Evolutionary conservation across 2,329 filamentous ascomycete genomes (phyloP).

Genomic region (Epichloe sibirici): DNA sequence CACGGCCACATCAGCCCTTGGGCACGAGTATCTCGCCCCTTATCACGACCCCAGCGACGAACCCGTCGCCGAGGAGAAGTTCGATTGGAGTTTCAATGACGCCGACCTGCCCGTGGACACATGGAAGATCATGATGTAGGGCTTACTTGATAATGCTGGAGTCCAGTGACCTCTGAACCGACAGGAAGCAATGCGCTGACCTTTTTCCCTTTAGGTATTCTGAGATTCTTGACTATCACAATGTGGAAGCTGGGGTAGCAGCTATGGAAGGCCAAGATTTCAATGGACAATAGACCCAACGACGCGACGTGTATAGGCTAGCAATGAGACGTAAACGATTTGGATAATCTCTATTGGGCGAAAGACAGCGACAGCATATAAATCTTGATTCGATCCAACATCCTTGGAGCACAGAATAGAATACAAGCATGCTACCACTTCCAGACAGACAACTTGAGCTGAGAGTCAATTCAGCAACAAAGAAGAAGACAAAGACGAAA

Average conservation of each 20-base stretch:
- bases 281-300: slow-evolving; percentile 20
- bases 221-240: slow-evolving; percentile 97
- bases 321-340: slow-evolving; percentile 4
- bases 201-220: slow-evolving; percentile 66
- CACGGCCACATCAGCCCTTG: slow-evolving; percentile 72
- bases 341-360: slow-evolving; percentile 2
- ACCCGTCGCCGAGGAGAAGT: slow-evolving; percentile 90
- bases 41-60: slow-evolving; percentile 98
- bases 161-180: background rate
- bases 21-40: slow-evolving; percentile 85
- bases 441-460: too few relatives aligned
- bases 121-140: slow-evolving; percentile 99
- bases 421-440: background rate
- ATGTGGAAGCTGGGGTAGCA: slow-evolving; percentile 51
- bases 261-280: slow-evolving; percentile 27
- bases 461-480: background rate
- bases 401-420: background rate
- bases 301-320: background rate
- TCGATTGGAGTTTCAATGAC: slow-evolving; percentile 99
- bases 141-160: background rate
- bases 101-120: slow-evolving; percentile 94
- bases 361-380: slow-evolving; percentile 6
- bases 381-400: background rate
- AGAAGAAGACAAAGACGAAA: background rate
- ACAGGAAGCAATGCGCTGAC: background rate